These are phyloP conservation scores for Alternaria metachromatica DNA, from an alignment of 2,329 filamentous ascomycete genomes.

Conservation along the genomic window DNA sequence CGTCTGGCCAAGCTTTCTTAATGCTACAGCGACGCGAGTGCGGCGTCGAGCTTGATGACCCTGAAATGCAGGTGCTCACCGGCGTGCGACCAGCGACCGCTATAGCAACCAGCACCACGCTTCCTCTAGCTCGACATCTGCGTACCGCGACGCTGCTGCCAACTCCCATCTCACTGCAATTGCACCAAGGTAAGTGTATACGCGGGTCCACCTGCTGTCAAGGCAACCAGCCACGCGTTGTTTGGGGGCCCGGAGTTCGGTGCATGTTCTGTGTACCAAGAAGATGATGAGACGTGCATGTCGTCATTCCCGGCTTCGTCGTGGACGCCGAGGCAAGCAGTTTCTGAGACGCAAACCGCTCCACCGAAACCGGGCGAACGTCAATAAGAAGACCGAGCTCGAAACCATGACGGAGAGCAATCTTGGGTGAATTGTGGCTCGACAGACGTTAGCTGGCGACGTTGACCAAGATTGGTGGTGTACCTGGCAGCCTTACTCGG, in stretches of 20 bases:
- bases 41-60: not conserved
- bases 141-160: not conserved
- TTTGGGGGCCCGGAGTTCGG: not conserved
- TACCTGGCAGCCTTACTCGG: not conserved
- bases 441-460: not conserved
- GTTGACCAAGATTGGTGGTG: not conserved
- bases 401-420: not conserved
- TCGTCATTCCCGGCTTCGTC: constrained; percentile 14
- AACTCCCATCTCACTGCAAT: not conserved
- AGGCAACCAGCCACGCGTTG: constrained; percentile 9
- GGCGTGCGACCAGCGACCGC: not conserved
- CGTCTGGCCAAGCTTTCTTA: constrained; percentile 8
- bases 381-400: not conserved
- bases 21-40: not conserved
- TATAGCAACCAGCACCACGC: not conserved
- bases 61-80: not conserved
- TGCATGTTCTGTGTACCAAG: not conserved
- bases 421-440: not conserved
- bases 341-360: constrained; percentile 2
- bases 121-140: not conserved
- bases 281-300: constrained; percentile 16
- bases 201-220: constrained; percentile 12
- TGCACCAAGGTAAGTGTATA: not conserved
- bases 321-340: not conserved
- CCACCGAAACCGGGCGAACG: not conserved